Conservation (phyloP, 768 basidiomycete species). For the Boletus huronensis region DNA sequence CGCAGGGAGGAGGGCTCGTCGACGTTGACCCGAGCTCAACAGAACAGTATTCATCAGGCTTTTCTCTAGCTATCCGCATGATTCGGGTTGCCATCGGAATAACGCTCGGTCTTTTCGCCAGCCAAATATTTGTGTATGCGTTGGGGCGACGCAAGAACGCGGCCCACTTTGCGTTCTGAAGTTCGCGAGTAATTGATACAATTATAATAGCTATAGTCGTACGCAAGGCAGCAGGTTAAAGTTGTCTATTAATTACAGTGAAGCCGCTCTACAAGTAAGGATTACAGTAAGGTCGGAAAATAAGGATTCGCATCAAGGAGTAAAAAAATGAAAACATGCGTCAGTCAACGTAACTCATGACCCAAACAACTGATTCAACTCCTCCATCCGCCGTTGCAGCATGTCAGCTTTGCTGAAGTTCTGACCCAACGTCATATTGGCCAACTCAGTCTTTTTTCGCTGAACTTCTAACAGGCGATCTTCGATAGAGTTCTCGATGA, state of each 20-base stretch:
- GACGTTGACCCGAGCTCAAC: slow-evolving; percentile 49
- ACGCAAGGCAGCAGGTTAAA: not conserved
- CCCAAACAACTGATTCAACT: slow-evolving; percentile 74
- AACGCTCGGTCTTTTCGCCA: slow-evolving; percentile 79
- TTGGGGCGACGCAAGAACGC: slow-evolving; percentile 71
- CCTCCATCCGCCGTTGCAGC: slow-evolving; percentile 82
- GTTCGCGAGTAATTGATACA: not conserved
- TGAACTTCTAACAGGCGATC: slow-evolving; percentile 90
- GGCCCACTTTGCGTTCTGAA: slow-evolving; percentile 71
- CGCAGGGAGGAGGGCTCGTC: slow-evolving; percentile 68
- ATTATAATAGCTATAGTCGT: not conserved
- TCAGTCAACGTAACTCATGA: slow-evolving; percentile 31
- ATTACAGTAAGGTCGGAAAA: slow-evolving; percentile 27
- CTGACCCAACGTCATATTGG: slow-evolving; percentile 89
- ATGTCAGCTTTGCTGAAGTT: slow-evolving; percentile 87
- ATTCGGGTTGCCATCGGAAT: slow-evolving; percentile 82
- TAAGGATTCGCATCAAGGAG: slow-evolving; percentile 21
- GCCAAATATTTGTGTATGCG: slow-evolving; percentile 72
- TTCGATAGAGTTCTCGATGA: slow-evolving; percentile 94
- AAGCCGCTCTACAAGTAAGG: slow-evolving; percentile 27
- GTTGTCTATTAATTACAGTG: slow-evolving; percentile 32
- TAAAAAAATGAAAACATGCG: slow-evolving; percentile 8
- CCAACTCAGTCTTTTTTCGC: slow-evolving; percentile 89
- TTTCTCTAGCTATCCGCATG: slow-evolving; percentile 78
- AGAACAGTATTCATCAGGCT: slow-evolving; percentile 66